Conservation (phyloP, 192 early-diverging fungal species). For the Coemansia javaensis region DNA sequence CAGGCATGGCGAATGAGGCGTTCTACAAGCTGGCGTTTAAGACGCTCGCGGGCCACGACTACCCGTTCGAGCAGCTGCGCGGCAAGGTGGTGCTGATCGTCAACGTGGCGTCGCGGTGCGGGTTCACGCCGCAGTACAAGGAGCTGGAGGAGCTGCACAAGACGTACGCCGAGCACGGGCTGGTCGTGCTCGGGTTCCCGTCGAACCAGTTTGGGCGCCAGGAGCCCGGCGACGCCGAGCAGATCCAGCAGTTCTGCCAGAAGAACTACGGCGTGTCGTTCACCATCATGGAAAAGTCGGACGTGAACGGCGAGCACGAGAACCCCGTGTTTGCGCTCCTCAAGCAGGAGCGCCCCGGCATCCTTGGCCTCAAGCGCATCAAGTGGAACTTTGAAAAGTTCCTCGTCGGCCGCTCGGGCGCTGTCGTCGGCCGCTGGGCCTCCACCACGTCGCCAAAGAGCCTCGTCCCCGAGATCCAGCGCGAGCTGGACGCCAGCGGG, state of each 20-base stretch:
- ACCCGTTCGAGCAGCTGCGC: constrained; percentile 54
- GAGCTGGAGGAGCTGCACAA: constrained; percentile 67
- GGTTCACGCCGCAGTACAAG: constrained; percentile 75
- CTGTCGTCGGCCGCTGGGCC: constrained; percentile 61
- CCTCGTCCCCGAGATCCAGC: constrained; percentile 57
- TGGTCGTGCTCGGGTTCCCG: constrained; percentile 87
- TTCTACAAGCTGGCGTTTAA: constrained; percentile 56
- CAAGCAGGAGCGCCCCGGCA: constrained; percentile 53
- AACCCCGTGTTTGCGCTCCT: constrained; percentile 61
- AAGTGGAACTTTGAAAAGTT: constrained; percentile 91
- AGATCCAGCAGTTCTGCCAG: constrained; percentile 55
- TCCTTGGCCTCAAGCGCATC: constrained; percentile 55
- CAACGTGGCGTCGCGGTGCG: constrained; percentile 91
- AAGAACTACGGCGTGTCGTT: constrained; percentile 76
- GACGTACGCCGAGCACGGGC: constrained; percentile 61
- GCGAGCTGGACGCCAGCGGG: not conserved
- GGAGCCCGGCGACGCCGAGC: constrained; percentile 52
- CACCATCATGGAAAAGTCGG: constrained; percentile 82
- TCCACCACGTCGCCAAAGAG: constrained; percentile 58
- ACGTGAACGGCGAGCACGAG: constrained; percentile 73
- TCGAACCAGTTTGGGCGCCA: constrained; percentile 82
- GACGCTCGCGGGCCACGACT: constrained; percentile 50
- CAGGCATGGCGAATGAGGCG: constrained; percentile 31
- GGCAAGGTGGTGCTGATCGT: constrained; percentile 80
- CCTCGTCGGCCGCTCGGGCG: constrained; percentile 61